Evolutionary conservation across 2,329 filamentous ascomycete genomes (phyloP), one percentile per base, ranked within the genome.

Genomic region (Pyrenophora tritici-repentis): DNA sequence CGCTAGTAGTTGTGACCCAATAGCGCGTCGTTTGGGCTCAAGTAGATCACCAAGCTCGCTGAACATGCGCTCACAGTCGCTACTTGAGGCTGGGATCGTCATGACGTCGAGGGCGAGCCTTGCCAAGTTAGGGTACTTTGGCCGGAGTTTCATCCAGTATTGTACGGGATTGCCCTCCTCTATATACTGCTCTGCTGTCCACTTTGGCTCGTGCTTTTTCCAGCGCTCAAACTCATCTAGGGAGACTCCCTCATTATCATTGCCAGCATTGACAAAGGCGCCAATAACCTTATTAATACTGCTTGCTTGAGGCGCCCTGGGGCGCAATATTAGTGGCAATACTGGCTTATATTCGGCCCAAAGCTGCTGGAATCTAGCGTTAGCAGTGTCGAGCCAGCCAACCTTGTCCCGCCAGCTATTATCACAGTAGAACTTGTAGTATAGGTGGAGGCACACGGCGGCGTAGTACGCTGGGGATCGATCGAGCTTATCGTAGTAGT

Each of bases 271-370:
- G 18, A 51, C 34, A 24, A 51, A 29, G 18, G 35, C 42, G 14
- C 34, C 36, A 22, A 51, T 51, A 5, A 42, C 48, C 36, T 51
- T 36, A 36, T 51, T 42, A 13, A 51, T 51, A 24, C 38, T 29
- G 24, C 34, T 40, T 12, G 24, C 8, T 24, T 7, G 22, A n/a
- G 29, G n/a, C 20, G 18, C 14, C 44, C 17, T 22, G 24, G 18
- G 31, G 33, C 42, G 34, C 35, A 22, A 18, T 17, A 33, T 9
- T 26, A 18, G 36, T 16, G 3, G 24, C 31, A 20, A 18, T 14
- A 13, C 31, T 34, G 31, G 10, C 7, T 37, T 47, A 29, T 53
- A 53, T 36, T 31, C 4, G 10, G 36, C 36, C 46, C 32, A 50
- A 35, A 50, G 38, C 31, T 18, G 17, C 26, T 40, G 37, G 13